Base-by-base conservation (phyloP, 768 basidiomycete species). In the Crucibulum laeve region DNA sequence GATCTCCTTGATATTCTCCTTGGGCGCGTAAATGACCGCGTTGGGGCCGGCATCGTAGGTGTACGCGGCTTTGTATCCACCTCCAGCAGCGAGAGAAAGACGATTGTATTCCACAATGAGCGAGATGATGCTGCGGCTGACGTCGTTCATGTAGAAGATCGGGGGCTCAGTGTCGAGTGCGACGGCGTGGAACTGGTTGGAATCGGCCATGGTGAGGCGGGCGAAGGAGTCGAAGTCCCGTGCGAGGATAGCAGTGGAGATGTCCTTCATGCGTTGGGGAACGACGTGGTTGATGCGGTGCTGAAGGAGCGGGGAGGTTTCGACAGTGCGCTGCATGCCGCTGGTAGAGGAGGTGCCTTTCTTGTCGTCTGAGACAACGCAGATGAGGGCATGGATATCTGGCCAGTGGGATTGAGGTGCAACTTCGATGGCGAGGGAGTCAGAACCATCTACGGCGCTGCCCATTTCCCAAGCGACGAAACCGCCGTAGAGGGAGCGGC, bases 1-100 rank as follows among this genome's bases (percentile, higher is more conserved):
- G 52, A 99, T 85, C 62, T 84, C 79, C 51, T 76, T 77, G 56
- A 96, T 69, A 64, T 94, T 80, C 55, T 81, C 74, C 52, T 84
- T 73, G 3, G 79, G 76, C 0, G 92, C 79, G 66, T 98, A 99
- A 57, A 99, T 91, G 60, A 99, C 96, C 2, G 94, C 94, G 65
- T 99, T 99, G 11, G 96, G 96, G 24, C 96, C 96, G 0, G 96
- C 96, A 56, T 99, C 96, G 59, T 87, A 98, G n/a, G 96, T 99
- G 67, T 99, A 99, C 32, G 95, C 96, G 0, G 93, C 96, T 57
- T 88, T 82, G 62, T 80, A 70, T 41, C 79, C 77, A 2, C 70
- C 36, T 63, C 78, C 60, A 47, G 65, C 45, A 28, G 69, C 82
- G 25, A 85, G 64, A 1, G 80, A 71, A 17, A 89, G 71, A 15